Percentiles rank a stretch among this genome's conserved stretches.
These are phyloP conservation scores for Calonectria honghensis DNA, from an alignment of 2,329 filamentous ascomycete species.

Conservation along the genomic window DNA sequence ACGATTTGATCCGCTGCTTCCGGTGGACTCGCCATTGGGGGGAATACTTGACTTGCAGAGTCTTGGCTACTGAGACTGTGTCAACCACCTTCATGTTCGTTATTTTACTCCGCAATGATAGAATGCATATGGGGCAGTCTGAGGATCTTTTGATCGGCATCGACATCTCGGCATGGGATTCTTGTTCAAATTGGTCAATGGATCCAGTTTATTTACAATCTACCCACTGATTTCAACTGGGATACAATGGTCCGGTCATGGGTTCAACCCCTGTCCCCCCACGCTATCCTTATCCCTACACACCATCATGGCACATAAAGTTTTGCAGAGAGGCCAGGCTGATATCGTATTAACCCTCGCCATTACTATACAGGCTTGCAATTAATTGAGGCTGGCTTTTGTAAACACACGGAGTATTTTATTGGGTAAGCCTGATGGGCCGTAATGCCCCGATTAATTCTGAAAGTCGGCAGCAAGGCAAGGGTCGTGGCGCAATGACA, in stretches of 20 bases:
- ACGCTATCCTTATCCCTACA: background rate
- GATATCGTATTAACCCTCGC: background rate
- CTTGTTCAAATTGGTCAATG: background rate
- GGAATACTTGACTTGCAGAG: background rate
- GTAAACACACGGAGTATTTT: background rate
- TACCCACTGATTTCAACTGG: background rate
- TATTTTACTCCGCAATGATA: conserved; percentile 18
- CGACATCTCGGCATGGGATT: background rate
- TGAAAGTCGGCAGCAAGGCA: background rate
- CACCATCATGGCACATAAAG: conserved; percentile 6
- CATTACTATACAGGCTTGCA: no score
- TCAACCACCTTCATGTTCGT: background rate
- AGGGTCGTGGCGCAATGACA: background rate
- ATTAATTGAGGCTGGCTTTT: background rate
- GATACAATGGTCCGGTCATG: background rate
- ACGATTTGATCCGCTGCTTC: background rate
- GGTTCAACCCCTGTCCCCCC: background rate
- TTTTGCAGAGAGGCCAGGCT: background rate
- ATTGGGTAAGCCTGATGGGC: background rate
- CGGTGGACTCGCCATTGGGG: background rate
- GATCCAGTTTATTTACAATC: background rate
- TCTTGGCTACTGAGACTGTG: background rate
- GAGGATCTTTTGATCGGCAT: conserved; percentile 12
- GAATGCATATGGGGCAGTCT: background rate
- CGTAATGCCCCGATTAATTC: no score